Percentiles rank a stretch among this genome's conserved stretches.
phyloP scores from a whole-genome alignment of 441 rosid genomes.

The Macaranga tanarius region DNA sequence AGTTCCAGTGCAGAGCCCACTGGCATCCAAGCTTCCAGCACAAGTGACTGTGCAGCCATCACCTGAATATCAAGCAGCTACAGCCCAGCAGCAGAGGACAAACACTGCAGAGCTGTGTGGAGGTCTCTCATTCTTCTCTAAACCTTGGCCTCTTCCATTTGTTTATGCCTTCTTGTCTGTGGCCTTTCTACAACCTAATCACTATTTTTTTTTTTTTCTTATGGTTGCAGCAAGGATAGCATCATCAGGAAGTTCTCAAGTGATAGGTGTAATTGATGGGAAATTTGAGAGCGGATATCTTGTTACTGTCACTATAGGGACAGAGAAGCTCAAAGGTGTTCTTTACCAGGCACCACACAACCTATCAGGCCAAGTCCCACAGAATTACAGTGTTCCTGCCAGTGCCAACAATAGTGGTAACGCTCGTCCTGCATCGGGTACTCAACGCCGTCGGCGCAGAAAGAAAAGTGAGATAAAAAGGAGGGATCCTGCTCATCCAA shows the following conservation, averaged over 20 bases:
- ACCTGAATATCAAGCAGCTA: constrained; percentile 43
- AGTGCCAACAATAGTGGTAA: constrained; percentile 31
- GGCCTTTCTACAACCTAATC: no score
- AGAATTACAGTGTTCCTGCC: constrained; percentile 31
- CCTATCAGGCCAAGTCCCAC: constrained; percentile 34
- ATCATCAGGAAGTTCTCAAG: constrained; percentile 50
- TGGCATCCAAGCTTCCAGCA: constrained; percentile 33
- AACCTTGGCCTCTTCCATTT: not conserved
- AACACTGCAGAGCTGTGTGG: constrained; percentile 39
- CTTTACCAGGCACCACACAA: constrained; percentile 59
- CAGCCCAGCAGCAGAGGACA: constrained; percentile 43
- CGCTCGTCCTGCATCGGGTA: constrained; percentile 32
- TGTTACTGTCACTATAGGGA: constrained; percentile 73
- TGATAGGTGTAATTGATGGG: constrained; percentile 89
- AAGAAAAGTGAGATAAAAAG: constrained; percentile 85
- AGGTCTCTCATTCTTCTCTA: constrained; percentile 39
- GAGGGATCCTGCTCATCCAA: constrained; percentile 93
- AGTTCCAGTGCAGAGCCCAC: constrained; percentile 47
- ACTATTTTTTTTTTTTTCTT: not conserved
- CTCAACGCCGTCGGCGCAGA: constrained; percentile 66
- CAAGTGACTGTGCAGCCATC: constrained; percentile 48
- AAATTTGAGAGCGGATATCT: constrained; percentile 88
- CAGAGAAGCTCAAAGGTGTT: constrained; percentile 81
- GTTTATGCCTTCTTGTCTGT: no score
- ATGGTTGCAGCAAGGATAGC: constrained; percentile 35